phyloP scores from a whole-genome alignment of 2,329 filamentous ascomycete genomes.

The Cyanodermella asteris region DNA sequence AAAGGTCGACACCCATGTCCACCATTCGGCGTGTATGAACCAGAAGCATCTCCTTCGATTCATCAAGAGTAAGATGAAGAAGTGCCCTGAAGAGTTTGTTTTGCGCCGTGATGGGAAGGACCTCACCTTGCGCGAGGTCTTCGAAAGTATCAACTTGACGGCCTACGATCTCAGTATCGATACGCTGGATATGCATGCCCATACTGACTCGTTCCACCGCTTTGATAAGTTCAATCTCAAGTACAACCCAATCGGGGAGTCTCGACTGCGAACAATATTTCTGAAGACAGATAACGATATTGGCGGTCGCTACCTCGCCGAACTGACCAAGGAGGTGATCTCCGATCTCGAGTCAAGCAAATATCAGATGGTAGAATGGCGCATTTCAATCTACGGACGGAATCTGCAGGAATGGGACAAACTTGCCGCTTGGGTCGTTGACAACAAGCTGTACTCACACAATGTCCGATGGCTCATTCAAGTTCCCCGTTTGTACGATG shows the following conservation, averaged over 20 bases:
- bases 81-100: conserved; percentile 81
- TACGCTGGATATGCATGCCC: conserved; percentile 96
- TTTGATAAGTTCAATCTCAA: conserved; percentile 99
- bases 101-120: conserved; percentile 81
- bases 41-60: conserved; percentile 95
- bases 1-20: conserved; percentile 97
- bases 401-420: conserved; percentile 94
- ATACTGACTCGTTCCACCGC: conserved; percentile 92
- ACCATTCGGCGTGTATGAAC: conserved; percentile 99
- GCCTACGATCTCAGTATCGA: conserved; percentile 97
- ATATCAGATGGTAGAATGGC: conserved; percentile 99
- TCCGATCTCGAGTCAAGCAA: conserved; percentile 94
- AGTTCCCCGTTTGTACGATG: conserved; percentile 79
- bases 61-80: conserved; percentile 99
- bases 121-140: conserved; percentile 77
- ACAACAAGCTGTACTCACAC: conserved; percentile 94
- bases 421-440: conserved; percentile 86
- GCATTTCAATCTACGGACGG: conserved; percentile 89
- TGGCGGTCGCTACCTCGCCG: conserved; percentile 80
- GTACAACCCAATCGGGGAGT: conserved; percentile 94
- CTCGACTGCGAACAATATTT: conserved; percentile 88
- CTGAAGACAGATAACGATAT: conserved; percentile 98
- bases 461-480: conserved; percentile 97
- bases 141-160: conserved; percentile 90
- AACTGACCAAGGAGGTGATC: conserved; percentile 96